Evolutionary conservation across 148 eudicot genomes (phyloP), one percentile per base, ranked within the genome.

Genomic region (Selenicereus undatus): DNA sequence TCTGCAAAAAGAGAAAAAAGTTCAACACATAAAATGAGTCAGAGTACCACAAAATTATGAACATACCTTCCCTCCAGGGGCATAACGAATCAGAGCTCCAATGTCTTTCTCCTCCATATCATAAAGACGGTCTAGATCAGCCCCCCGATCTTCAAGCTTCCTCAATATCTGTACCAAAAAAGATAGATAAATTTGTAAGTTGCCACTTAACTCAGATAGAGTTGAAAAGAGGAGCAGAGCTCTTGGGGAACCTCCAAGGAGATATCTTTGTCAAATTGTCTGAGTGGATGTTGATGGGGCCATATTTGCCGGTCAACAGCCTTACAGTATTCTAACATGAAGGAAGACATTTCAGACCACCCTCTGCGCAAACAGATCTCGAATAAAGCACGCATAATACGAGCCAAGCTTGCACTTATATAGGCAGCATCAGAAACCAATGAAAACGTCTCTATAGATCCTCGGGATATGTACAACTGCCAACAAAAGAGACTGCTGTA

Each of bases 261-360:
- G 71, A 97, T 85, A 75, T 97, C 99, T 86, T 84, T 90, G 86
- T 90, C 95, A 84, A 97, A 97, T 80, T 97, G 99, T 86, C 99
- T 87, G 71, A 97, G 95, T 39, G 99, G 94, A 87, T 97, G 95
- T 88, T 90, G 94, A 85, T 97, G 95, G 79, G 99, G 99, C 99
- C 99, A 97, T 82, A 94, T 85, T 88, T 92, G 98, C 82, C 93
- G 98, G 85, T 97, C 99, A 80, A 97, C 99, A 77, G 99, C 97
- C 88, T 97, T 97, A 90, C 98, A 94, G 82, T 92, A 97, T 76
- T 97, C 98, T 84, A 97, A 85, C 97, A 97, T 87, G 80, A 92
- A 89, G 42, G 94, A 86, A 77, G 98, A 36, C 98, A 94, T 97
- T 89, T 96, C 99, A 84, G 97, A 94, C 99, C 99, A 97, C 70